Evolutionary conservation across 2,329 filamentous ascomycete species (phyloP).

Genomic region (Clonostachys byssicola): DNA sequence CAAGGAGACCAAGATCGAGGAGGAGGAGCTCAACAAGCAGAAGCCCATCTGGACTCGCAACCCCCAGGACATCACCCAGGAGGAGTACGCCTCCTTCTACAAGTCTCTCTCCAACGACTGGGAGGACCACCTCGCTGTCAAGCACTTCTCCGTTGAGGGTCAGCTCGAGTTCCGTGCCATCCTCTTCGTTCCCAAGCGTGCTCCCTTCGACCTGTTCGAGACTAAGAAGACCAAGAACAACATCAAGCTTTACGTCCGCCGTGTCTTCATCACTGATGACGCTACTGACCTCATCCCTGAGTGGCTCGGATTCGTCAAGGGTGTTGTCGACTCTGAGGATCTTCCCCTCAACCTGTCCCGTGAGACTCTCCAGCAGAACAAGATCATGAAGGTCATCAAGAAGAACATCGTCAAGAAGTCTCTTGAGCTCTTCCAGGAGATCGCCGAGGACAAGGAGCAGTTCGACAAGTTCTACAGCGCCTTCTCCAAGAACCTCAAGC

Average conservation of each 20-base stretch:
- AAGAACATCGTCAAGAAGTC: conserved; percentile 99
- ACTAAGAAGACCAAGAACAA: conserved; percentile 99
- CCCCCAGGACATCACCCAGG: conserved; percentile 87
- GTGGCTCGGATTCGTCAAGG: conserved; percentile 99
- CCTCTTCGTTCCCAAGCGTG: conserved; percentile 98
- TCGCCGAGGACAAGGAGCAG: conserved; percentile 98
- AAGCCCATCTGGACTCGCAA: conserved; percentile 99
- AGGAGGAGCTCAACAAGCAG: conserved; percentile 99
- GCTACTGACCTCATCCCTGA: conserved; percentile 98
- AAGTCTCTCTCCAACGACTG: conserved; percentile 99
- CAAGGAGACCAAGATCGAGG: conserved; percentile 97
- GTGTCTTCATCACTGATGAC: conserved; percentile 99
- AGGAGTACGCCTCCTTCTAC: conserved; percentile 99
- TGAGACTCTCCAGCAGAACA: conserved; percentile 99
- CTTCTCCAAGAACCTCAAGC: conserved; percentile 99
- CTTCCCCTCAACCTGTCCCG: conserved; percentile 98
- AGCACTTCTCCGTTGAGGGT: conserved; percentile 99
- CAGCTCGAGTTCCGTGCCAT: conserved; percentile 99
- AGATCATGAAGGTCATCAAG: conserved; percentile 99
- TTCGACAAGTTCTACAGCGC: conserved; percentile 99
- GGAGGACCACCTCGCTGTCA: conserved; percentile 99
- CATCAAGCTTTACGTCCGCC: conserved; percentile 99
- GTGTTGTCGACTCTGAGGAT: conserved; percentile 99
- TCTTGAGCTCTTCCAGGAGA: conserved; percentile 98
- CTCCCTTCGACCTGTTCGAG: conserved; percentile 99